Evolutionary conservation across 257 asterid genomes (phyloP).

Genomic region (Solanum appendiculatum): DNA sequence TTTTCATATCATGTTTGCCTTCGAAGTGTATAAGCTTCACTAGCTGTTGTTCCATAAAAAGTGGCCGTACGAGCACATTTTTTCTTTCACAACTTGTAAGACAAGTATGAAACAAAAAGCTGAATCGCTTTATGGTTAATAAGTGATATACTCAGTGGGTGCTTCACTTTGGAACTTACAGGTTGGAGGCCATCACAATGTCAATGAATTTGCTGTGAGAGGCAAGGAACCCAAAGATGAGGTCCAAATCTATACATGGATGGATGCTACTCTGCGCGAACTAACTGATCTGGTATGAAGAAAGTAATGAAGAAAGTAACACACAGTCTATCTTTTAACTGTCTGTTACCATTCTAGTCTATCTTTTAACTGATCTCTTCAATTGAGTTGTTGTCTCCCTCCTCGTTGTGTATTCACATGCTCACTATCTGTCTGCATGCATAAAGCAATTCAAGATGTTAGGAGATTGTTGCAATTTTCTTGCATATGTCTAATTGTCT

Average conservation of each 20-base stretch:
- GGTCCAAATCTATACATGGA: slow-evolving; percentile 96
- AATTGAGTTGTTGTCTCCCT: not conserved
- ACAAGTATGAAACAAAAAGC: not conserved
- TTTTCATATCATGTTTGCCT: not conserved
- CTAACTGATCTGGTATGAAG: slow-evolving; percentile 86
- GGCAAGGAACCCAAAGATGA: slow-evolving; percentile 99
- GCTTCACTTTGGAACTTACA: slow-evolving; percentile 7
- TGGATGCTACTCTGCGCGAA: slow-evolving; percentile 98
- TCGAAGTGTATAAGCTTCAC: not conserved
- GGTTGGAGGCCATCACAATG: slow-evolving; percentile 87
- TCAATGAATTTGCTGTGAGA: slow-evolving; percentile 80
- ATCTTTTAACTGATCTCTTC: not conserved
- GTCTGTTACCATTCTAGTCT: too few relatives aligned
- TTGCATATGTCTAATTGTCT: not conserved
- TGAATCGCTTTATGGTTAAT: not conserved
- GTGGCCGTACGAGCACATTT: not conserved
- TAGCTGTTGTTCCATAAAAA: not conserved
- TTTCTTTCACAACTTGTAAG: not conserved
- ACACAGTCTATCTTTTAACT: not conserved
- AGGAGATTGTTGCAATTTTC: not conserved
- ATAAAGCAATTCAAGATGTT: not conserved
- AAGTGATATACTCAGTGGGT: not conserved
- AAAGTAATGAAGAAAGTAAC: slow-evolving; percentile 4
- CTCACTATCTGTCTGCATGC: not conserved
- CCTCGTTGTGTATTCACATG: not conserved